Evolutionary conservation across 331 rosid species (phyloP).

Genomic region (Rhamnella rubrinervis): DNA sequence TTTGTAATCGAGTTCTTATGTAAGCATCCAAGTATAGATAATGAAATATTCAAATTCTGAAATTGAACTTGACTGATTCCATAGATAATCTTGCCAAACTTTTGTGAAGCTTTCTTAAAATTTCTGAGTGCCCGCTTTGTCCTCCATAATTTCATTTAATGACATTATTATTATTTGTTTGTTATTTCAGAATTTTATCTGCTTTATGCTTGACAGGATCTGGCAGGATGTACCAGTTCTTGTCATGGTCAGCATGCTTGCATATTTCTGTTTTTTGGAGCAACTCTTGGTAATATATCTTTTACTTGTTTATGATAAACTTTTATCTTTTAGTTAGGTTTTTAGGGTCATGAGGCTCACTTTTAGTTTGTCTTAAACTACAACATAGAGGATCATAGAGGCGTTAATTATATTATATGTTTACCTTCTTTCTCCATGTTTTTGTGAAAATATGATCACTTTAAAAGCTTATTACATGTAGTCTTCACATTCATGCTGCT

Average conservation of each 20-base stretch:
- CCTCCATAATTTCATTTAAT: no score
- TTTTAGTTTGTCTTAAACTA: neutral
- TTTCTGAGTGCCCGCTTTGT: neutral
- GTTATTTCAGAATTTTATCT: slow-evolving; percentile 5
- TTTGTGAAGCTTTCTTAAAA: neutral
- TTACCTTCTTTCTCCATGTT: neutral
- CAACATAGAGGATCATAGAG: no score
- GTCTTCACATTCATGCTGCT: neutral
- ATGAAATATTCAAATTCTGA: no score
- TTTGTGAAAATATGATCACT: neutral
- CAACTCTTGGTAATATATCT: slow-evolving; percentile 44
- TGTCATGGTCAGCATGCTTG: slow-evolving; percentile 55
- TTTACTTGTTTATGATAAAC: slow-evolving; percentile 1
- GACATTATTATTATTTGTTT: neutral
- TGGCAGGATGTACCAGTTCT: slow-evolving; percentile 51
- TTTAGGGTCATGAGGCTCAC: neutral
- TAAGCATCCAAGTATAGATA: no score
- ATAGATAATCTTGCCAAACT: no score
- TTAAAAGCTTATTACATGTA: neutral
- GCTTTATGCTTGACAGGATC: slow-evolving; percentile 34
- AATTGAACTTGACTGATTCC: no score
- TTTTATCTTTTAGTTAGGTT: slow-evolving; percentile 3
- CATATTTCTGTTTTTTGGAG: slow-evolving; percentile 56
- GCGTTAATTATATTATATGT: neutral
- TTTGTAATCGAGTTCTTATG: no score